Percentiles rank a stretch among this genome's conserved stretches.
These are phyloP conservation scores for Auriscalpium vulgare DNA, from an alignment of 768 basidiomycete genomes.

Conservation along the genomic window DNA sequence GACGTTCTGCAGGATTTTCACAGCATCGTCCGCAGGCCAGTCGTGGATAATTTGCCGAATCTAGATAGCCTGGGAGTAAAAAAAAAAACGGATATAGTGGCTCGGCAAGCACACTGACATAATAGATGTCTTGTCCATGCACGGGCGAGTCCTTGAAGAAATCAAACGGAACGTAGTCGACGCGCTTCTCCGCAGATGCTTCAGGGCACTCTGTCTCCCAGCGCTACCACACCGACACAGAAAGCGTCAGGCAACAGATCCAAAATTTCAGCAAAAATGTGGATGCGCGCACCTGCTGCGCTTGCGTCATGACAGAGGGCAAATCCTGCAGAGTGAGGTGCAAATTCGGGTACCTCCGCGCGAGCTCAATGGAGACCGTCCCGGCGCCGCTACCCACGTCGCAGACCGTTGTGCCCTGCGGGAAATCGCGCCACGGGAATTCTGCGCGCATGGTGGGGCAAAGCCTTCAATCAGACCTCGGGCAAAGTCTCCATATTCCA, in stretches of 20 bases:
- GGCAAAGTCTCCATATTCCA: neutral
- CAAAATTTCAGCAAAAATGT: neutral
- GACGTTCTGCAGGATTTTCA: conserved; percentile 24
- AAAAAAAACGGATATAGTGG: neutral
- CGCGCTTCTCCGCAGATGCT: neutral
- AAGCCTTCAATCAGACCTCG: neutral
- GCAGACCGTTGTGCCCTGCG: conserved; percentile 16
- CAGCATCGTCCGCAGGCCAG: conserved; percentile 28
- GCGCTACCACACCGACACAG: neutral
- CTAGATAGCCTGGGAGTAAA: neutral
- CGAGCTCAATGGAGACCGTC: conserved; percentile 20
- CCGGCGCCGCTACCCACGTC: conserved; percentile 24
- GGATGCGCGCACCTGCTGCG: conserved; percentile 15
- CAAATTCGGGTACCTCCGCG: conserved; percentile 20
- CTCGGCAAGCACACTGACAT: neutral
- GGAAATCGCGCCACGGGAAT: conserved; percentile 18
- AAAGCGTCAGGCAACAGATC: too few species aligned
- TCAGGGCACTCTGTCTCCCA: neutral
- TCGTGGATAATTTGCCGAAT: conserved; percentile 23
- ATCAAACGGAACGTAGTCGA: conserved; percentile 5
- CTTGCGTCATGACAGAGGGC: conserved; percentile 20
- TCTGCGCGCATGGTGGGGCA: conserved; percentile 10
- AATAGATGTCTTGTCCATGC: conserved; percentile 6
- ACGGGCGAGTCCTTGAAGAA: conserved; percentile 15
- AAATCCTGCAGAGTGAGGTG: conserved; percentile 23